Evolutionary conservation across 768 basidiomycete species (phyloP).

Genomic region (Tricholoma matsutake): DNA sequence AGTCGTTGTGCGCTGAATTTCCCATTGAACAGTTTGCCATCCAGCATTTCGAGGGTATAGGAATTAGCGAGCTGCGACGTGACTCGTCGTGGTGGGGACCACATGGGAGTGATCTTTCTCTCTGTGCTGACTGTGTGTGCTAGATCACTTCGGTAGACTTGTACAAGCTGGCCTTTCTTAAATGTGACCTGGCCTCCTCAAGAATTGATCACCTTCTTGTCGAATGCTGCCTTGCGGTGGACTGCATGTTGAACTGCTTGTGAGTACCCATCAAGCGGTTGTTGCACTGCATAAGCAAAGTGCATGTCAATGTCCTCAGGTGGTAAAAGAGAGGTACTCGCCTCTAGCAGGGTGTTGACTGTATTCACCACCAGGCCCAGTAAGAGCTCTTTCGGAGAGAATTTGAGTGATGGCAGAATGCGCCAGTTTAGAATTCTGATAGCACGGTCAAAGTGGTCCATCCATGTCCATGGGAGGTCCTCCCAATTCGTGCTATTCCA

Average conservation of each 20-base stretch:
- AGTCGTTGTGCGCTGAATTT: conserved; percentile 19
- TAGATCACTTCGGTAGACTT: conserved; percentile 24
- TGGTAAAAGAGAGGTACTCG: background rate
- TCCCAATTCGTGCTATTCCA: background rate
- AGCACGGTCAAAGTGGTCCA: conserved; percentile 27
- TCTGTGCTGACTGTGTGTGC: conserved; percentile 24
- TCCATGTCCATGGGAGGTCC: conserved; percentile 29
- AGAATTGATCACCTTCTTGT: conserved; percentile 18
- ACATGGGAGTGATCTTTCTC: conserved; percentile 28
- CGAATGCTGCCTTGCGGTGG: conserved; percentile 25
- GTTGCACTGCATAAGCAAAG: conserved; percentile 24
- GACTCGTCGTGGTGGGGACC: conserved; percentile 23
- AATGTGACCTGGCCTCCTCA: conserved; percentile 23
- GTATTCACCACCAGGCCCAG: conserved; percentile 30
- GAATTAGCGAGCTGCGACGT: background rate
- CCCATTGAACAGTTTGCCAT: background rate
- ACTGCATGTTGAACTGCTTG: conserved; percentile 20
- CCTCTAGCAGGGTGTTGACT: conserved; percentile 3
- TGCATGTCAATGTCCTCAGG: conserved; percentile 18
- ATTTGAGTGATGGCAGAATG: conserved; percentile 23
- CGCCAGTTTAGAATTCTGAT: conserved; percentile 19
- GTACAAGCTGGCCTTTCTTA: conserved; percentile 25
- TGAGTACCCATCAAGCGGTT: conserved; percentile 27
- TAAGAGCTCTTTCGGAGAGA: conserved; percentile 29
- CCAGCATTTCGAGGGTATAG: background rate